Conservation (phyloP, 2,329 filamentous ascomycete species). For the Botryotinia calthae region DNA sequence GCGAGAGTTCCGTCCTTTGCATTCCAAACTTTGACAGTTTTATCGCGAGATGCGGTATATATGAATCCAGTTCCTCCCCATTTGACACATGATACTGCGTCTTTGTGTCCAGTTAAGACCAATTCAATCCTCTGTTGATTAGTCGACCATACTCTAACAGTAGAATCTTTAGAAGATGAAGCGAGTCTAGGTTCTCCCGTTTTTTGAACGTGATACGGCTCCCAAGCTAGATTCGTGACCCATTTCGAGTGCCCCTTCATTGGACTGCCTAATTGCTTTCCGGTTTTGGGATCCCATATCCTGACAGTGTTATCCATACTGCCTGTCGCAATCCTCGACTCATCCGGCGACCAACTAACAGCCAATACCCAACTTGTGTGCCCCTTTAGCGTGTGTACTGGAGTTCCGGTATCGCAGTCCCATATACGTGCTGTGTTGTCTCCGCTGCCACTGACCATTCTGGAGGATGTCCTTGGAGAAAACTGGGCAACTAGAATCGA, state of each 20-base stretch:
- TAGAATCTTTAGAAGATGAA: slow-evolving; percentile 85
- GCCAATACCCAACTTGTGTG: slow-evolving; percentile 89
- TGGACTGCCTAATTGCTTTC: slow-evolving; percentile 64
- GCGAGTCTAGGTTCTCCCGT: slow-evolving; percentile 74
- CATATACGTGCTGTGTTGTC: slow-evolving; percentile 90
- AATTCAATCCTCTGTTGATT: slow-evolving; percentile 76
- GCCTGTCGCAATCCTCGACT: slow-evolving; percentile 76
- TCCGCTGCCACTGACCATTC: slow-evolving; percentile 83
- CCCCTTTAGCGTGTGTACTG: slow-evolving; percentile 78
- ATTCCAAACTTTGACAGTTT: slow-evolving; percentile 90
- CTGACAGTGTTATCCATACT: slow-evolving; percentile 92
- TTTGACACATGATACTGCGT: slow-evolving; percentile 82
- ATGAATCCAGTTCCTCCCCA: slow-evolving; percentile 90
- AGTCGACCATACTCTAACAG: slow-evolving; percentile 82
- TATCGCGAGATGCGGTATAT: slow-evolving; percentile 86
- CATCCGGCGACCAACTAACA: slow-evolving; percentile 84
- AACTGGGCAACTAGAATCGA: slow-evolving; percentile 85
- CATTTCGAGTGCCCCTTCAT: slow-evolving; percentile 87
- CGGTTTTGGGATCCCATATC: slow-evolving; percentile 82
- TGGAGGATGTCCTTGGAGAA: slow-evolving; percentile 71
- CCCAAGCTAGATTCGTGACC: slow-evolving; percentile 86
- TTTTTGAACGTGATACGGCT: slow-evolving; percentile 83
- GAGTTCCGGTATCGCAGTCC: slow-evolving; percentile 93
- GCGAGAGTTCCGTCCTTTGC: slow-evolving; percentile 73
- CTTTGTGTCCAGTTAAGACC: slow-evolving; percentile 84